A percentile compares a stretch with the other conserved stretches of the same genome.
Evolutionary conservation across 495 filamentous ascomycete species (phyloP).

Genomic region (Extremus antarcticus): DNA sequence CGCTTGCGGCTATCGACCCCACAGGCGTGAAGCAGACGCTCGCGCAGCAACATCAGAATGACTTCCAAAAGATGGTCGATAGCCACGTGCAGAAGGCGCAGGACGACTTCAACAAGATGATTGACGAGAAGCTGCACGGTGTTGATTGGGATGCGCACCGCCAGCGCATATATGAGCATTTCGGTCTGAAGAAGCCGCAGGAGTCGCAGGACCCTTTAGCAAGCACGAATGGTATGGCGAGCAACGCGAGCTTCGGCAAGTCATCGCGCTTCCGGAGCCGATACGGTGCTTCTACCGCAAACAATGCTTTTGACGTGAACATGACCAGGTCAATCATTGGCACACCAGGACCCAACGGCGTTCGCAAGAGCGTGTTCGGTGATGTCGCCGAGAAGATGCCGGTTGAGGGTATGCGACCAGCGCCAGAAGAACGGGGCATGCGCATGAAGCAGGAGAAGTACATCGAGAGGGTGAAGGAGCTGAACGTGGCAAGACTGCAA

Average conservation of each 20-base stretch:
- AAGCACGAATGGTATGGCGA: constrained; percentile 1
- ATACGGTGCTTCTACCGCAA: constrained; percentile 27
- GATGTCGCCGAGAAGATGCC: constrained; percentile 20
- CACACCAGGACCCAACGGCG: constrained; percentile 44
- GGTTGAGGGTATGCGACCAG: constrained; percentile 26
- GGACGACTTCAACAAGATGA: constrained; percentile 78
- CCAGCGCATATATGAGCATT: constrained; percentile 86
- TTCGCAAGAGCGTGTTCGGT: constrained; percentile 34
- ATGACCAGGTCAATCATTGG: constrained; percentile 78
- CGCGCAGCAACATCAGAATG: constrained; percentile 7
- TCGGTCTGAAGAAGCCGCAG: constrained; percentile 57
- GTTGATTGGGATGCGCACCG: constrained; percentile 94
- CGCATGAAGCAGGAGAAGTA: constrained; percentile 72
- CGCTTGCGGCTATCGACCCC: constrained; percentile 13
- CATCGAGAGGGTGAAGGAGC: constrained; percentile 59
- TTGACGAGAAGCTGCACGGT: constrained; percentile 78
- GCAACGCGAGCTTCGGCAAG: constrained; percentile 49
- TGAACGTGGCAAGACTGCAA: constrained; percentile 63
- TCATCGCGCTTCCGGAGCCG: constrained; percentile 41
- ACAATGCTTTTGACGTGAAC: constrained; percentile 49
- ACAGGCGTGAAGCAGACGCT: constrained; percentile 17
- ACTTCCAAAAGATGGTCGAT: constrained; percentile 14
- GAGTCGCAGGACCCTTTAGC: constrained; percentile 30
- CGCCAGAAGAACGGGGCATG: constrained; percentile 57
- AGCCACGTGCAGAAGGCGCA: constrained; percentile 46